phyloP scores from a whole-genome alignment of 2,329 filamentous ascomycete species.

The Penicillium sp. region DNA sequence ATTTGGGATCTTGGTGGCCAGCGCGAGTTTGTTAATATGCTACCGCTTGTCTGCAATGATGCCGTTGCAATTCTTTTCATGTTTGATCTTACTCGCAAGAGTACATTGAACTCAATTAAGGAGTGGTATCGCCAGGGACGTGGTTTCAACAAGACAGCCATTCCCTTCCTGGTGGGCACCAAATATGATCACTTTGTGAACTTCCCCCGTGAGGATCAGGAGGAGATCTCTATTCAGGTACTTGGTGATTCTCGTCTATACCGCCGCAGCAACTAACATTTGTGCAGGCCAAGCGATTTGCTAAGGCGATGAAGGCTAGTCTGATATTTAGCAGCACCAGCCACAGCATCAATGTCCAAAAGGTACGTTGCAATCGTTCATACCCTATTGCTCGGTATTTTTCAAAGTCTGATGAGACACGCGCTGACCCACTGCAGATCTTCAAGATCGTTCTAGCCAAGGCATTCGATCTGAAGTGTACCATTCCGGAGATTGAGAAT shows the following conservation, averaged over 20 bases:
- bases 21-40: constrained; percentile 99
- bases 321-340: constrained; percentile 98
- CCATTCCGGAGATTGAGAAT: constrained; percentile 98
- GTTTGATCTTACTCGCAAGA: constrained; percentile 98
- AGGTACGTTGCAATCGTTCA: constrained; percentile 57
- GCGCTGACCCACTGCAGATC: constrained; percentile 62
- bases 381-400: neutral
- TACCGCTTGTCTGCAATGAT: constrained; percentile 98
- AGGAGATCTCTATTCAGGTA: constrained; percentile 97
- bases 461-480: constrained; percentile 97
- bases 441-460: constrained; percentile 99
- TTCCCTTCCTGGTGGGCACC: constrained; percentile 92
- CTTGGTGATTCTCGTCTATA: constrained; percentile 9
- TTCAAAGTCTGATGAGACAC: neutral
- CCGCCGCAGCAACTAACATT: constrained; percentile 23
- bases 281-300: constrained; percentile 81
- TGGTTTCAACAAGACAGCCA: constrained; percentile 99
- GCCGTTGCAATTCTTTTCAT: constrained; percentile 98
- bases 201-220: constrained; percentile 94
- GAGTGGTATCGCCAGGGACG: constrained; percentile 98
- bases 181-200: constrained; percentile 99
- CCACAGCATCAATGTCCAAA: constrained; percentile 99
- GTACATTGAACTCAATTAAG: constrained; percentile 98
- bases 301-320: constrained; percentile 96
- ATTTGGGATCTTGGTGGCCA: constrained; percentile 99